phyloP scores from a whole-genome alignment of 1,284 basidiomycete species.

The Ustilago loliicola region DNA sequence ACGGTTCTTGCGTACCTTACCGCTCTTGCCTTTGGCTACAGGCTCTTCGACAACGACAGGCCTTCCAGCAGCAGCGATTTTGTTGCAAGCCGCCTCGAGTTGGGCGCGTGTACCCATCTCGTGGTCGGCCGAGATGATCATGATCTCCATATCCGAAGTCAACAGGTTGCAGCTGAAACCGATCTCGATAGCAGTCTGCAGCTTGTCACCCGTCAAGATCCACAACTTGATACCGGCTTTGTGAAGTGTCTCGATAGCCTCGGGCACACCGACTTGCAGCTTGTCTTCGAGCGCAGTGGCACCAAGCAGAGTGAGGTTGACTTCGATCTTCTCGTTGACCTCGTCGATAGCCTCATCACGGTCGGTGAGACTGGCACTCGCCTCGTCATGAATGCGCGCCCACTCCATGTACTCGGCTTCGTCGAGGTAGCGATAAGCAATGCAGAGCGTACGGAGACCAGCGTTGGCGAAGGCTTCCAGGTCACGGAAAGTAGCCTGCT shows the following conservation, averaged over 20 bases:
- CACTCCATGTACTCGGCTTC: slow-evolving; percentile 89
- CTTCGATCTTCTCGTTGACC: slow-evolving; percentile 86
- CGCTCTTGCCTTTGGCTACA: slow-evolving; percentile 24
- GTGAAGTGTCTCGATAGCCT: slow-evolving; percentile 92
- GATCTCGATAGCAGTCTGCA: slow-evolving; percentile 98
- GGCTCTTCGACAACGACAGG: slow-evolving; percentile 72
- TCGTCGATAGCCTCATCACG: slow-evolving; percentile 91
- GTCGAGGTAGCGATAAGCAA: slow-evolving; percentile 82
- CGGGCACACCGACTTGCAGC: slow-evolving; percentile 94
- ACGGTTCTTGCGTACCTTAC: slow-evolving; percentile 44
- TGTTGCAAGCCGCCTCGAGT: slow-evolving; percentile 93
- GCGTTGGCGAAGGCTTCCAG: slow-evolving; percentile 94
- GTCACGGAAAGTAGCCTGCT: slow-evolving; percentile 83
- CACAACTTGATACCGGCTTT: slow-evolving; percentile 95
- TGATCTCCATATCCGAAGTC: slow-evolving; percentile 77
- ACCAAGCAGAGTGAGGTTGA: slow-evolving; percentile 84
- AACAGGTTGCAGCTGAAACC: slow-evolving; percentile 71
- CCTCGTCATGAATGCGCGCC: slow-evolving; percentile 85
- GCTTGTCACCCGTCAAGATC: slow-evolving; percentile 95
- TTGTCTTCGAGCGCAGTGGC: slow-evolving; percentile 97
- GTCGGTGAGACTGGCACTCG: slow-evolving; percentile 80
- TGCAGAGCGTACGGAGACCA: slow-evolving; percentile 90
- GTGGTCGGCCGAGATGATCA: slow-evolving; percentile 92
- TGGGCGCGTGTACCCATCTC: slow-evolving; percentile 82
- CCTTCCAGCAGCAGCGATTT: slow-evolving; percentile 85